Percentiles rank a stretch among this genome's conserved stretches.
phyloP scores from a whole-genome alignment of 2,329 filamentous ascomycete genomes.

The Periconia sp. region DNA sequence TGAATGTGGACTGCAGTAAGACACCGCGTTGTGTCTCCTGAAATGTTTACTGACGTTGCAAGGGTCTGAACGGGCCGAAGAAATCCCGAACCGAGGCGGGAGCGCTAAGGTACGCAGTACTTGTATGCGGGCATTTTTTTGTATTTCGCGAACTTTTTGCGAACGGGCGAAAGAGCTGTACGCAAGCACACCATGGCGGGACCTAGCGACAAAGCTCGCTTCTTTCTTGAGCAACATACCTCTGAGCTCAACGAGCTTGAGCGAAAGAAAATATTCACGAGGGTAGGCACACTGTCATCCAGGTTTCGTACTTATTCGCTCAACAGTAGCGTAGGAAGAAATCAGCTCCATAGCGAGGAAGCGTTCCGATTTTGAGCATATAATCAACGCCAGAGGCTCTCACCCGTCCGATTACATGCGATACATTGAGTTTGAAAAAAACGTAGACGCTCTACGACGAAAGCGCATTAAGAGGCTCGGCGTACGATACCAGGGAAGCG shows the following conservation, averaged over 20 bases:
- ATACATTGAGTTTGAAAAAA: slow-evolving; percentile 78
- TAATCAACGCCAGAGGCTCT: slow-evolving; percentile 77
- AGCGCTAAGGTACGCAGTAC: slow-evolving; percentile 21
- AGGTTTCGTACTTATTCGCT: slow-evolving; percentile 4
- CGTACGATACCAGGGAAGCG: slow-evolving; percentile 72
- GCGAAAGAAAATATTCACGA: slow-evolving; percentile 87
- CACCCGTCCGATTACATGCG: slow-evolving; percentile 79
- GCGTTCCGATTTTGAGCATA: slow-evolving; percentile 92
- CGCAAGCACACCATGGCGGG: slow-evolving; percentile 73
- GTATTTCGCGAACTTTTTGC: no score
- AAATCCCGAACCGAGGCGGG: slow-evolving; percentile 13
- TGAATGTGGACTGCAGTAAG: slow-evolving; percentile 20
- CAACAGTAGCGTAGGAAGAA: slow-evolving; percentile 68
- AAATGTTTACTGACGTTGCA: slow-evolving; percentile 27
- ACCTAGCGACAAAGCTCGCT: slow-evolving; percentile 91
- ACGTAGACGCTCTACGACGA: slow-evolving; percentile 72
- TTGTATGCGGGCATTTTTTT: slow-evolving; percentile 29
- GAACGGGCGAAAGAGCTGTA: no score
- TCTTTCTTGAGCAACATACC: slow-evolving; percentile 90
- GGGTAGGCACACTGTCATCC: slow-evolving; percentile 56
- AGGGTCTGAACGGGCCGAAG: slow-evolving; percentile 15
- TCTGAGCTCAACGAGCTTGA: slow-evolving; percentile 92
- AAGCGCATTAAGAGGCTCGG: slow-evolving; percentile 84
- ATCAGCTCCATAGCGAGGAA: slow-evolving; percentile 88
- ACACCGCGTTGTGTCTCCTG: slow-evolving; percentile 35